These are phyloP conservation scores for Russula compacta DNA, from an alignment of 768 basidiomycete species.

Conservation along the genomic window DNA sequence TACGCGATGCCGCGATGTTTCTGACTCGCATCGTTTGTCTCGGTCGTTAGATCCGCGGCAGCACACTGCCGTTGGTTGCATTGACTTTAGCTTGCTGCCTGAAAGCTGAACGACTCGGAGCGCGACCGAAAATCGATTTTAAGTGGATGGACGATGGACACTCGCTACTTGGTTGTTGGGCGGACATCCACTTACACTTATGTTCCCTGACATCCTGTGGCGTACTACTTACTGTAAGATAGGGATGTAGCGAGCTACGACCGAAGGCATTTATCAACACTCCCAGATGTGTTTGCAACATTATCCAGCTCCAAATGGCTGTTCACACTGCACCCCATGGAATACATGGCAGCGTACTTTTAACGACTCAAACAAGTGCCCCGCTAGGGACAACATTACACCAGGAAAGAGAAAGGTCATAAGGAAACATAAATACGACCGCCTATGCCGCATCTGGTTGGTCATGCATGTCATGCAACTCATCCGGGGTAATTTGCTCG, in stretches of 20 bases:
- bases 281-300: neutral
- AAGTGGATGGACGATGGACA: neutral
- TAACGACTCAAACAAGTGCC: neutral
- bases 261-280: neutral
- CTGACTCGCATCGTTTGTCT: neutral
- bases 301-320: neutral
- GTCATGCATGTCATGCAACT: constrained; percentile 6
- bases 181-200: neutral
- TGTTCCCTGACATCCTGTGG: neutral
- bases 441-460: neutral
- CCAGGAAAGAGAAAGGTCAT: neutral
- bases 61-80: constrained; percentile 3
- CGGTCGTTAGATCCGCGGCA: neutral
- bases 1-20: neutral
- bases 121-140: neutral
- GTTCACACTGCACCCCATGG: neutral
- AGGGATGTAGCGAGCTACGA: neutral
- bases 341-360: neutral
- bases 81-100: constrained; percentile 14
- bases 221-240: neutral
- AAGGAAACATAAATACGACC: constrained; percentile 15
- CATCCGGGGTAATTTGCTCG: constrained; percentile 8
- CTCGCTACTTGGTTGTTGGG: neutral
- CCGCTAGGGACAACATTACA: neutral
- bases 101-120: neutral